Conservation (phyloP, 805 yeast genomes). For the Kluyveromyces nonfermentans region DNA sequence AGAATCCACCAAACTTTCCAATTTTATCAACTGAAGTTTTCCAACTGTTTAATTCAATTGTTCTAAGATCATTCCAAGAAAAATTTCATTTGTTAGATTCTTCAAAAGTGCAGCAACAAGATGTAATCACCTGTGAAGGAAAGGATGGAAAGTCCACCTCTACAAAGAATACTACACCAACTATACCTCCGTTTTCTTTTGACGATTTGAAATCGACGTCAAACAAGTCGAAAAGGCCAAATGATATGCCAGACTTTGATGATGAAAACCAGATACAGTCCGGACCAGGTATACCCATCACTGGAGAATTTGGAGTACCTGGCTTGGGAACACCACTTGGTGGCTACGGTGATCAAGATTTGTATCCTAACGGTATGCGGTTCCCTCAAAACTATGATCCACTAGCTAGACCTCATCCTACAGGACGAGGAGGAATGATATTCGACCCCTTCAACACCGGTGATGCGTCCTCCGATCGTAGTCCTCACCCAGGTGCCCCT, state of each 20-base stretch:
- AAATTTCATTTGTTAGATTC: slow-evolving; percentile 4
- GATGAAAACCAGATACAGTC: slow-evolving; percentile 26
- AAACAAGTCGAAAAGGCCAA: slow-evolving; percentile 24
- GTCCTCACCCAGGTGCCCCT: slow-evolving; percentile 9
- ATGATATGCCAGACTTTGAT: slow-evolving; percentile 28
- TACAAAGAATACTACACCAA: neutral
- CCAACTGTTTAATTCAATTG: slow-evolving; percentile 1
- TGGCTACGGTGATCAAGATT: slow-evolving; percentile 27
- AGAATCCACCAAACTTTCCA: slow-evolving; percentile 6
- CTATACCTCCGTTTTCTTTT: neutral
- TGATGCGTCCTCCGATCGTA: slow-evolving; percentile 5
- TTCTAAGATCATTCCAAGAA: neutral
- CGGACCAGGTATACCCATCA: slow-evolving; percentile 8
- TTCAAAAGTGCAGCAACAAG: neutral
- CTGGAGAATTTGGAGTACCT: slow-evolving; percentile 10
- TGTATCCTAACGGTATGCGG: slow-evolving; percentile 27
- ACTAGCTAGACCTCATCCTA: slow-evolving; percentile 5
- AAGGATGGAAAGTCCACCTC: neutral
- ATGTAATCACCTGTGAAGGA: too few relatives aligned
- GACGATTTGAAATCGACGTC: slow-evolving; percentile 1
- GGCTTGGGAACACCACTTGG: slow-evolving; percentile 6
- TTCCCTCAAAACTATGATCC: slow-evolving; percentile 18
- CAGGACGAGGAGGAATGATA: slow-evolving; percentile 24
- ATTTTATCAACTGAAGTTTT: slow-evolving; percentile 4
- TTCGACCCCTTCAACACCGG: slow-evolving; percentile 23